A percentile compares a stretch with the other conserved stretches of the same genome.
phyloP scores from a whole-genome alignment of 768 basidiomycete species.

The Auriscalpium vulgare region DNA sequence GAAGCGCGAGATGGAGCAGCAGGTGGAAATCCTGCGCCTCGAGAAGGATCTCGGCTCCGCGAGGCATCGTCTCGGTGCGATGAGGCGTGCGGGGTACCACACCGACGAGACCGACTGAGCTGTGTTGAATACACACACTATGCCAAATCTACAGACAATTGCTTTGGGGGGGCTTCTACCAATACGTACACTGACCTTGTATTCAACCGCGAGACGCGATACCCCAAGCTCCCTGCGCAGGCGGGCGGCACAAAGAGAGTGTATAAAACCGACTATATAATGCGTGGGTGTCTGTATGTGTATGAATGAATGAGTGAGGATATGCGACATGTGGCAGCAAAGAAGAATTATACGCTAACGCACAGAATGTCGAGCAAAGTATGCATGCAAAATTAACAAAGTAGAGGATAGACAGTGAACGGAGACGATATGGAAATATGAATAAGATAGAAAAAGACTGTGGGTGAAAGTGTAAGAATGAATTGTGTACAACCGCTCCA shows the following conservation, averaged over 20 bases:
- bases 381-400: background rate
- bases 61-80: constrained; percentile 70
- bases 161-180: no score
- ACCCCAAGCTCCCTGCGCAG: no score
- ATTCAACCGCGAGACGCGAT: no score
- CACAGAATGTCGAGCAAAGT: background rate
- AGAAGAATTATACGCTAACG: background rate
- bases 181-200: no score
- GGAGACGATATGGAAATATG: constrained; percentile 1
- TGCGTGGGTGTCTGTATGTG: no score
- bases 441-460: constrained; percentile 11
- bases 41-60: constrained; percentile 93
- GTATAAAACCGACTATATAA: background rate
- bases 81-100: constrained; percentile 87
- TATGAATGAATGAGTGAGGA: background rate
- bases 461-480: background rate
- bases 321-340: background rate
- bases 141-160: background rate
- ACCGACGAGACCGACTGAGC: constrained; percentile 60
- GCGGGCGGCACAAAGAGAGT: background rate
- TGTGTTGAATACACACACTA: background rate
- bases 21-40: constrained; percentile 94
- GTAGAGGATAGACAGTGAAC: background rate
- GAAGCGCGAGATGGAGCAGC: constrained; percentile 97
- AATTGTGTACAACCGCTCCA: background rate